Evolutionary conservation across 2,329 filamentous ascomycete genomes (phyloP).

Genomic region (Cytospora piceae): DNA sequence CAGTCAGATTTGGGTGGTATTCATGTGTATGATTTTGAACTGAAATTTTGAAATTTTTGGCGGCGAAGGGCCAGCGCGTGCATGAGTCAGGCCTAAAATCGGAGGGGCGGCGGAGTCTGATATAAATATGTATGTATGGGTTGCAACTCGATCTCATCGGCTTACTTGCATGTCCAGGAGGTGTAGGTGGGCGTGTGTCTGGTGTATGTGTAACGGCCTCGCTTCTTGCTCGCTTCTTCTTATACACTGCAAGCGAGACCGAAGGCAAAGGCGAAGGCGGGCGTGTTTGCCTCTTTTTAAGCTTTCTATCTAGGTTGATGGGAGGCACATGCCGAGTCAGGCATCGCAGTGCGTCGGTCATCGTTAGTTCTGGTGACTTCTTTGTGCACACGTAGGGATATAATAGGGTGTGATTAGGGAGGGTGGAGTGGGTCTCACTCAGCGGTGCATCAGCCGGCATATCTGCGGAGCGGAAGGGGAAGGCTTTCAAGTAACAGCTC

Average conservation of each 20-base stretch:
- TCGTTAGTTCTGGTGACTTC: constrained; percentile 10
- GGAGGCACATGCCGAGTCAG: constrained; percentile 8
- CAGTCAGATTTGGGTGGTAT: constrained; percentile 25
- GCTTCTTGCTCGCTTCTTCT: constrained; percentile 6
- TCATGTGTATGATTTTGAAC: constrained; percentile 12
- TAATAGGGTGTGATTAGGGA: constrained; percentile 5
- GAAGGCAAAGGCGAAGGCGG: neutral
- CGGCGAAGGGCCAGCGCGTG: constrained; percentile 15
- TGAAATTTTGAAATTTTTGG: constrained; percentile 2
- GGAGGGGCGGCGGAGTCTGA: constrained; percentile 4
- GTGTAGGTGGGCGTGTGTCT: neutral
- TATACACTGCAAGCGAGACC: constrained; percentile 11
- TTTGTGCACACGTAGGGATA: constrained; percentile 7
- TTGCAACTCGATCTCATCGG: constrained; percentile 21
- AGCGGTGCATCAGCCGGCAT: constrained; percentile 12
- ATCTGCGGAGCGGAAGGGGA: neutral
- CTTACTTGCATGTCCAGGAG: constrained; percentile 1
- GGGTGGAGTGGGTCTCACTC: constrained; percentile 11
- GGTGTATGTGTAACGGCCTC: constrained; percentile 17
- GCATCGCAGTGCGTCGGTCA: neutral
- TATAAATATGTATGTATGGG: constrained; percentile 18
- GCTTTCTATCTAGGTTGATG: neutral
- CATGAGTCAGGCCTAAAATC: constrained; percentile 25
- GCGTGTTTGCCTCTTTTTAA: neutral
- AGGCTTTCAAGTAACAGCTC: constrained; percentile 11